Evolutionary conservation across 2,329 filamentous ascomycete genomes (phyloP).

Genomic region (Atkinsonella hypoxylon): DNA sequence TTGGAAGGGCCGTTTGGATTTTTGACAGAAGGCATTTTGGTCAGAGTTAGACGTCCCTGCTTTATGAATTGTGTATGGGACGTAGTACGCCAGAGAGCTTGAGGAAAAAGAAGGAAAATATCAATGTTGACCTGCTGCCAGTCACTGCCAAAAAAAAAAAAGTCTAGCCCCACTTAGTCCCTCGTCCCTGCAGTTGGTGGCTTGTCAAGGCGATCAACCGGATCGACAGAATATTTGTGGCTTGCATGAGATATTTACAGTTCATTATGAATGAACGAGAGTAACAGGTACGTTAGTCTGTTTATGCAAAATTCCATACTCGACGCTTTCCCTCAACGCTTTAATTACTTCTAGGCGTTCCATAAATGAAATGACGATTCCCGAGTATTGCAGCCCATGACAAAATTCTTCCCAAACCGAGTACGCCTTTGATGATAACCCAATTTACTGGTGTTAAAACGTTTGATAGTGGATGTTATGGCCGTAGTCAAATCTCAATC

Average conservation of each 20-base stretch:
- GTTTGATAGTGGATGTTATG: not conserved
- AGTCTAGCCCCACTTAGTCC: not conserved
- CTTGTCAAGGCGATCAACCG: no score
- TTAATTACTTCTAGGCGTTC: not conserved
- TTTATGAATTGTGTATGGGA: not conserved
- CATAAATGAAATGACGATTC: not conserved
- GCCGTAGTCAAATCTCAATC: slow-evolving; percentile 8
- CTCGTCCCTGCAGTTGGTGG: not conserved
- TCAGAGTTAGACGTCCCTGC: not conserved
- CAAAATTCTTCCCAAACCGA: not conserved
- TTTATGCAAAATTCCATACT: not conserved
- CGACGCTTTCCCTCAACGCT: not conserved
- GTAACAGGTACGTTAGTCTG: not conserved
- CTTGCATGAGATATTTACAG: no score
- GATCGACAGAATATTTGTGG: no score
- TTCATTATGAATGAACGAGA: no score
- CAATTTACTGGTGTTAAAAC: not conserved
- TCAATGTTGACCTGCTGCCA: not conserved
- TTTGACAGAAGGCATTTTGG: slow-evolving; percentile 40
- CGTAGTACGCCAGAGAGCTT: not conserved
- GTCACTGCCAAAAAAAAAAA: not conserved
- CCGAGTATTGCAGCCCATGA: not conserved
- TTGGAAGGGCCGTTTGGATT: slow-evolving; percentile 46
- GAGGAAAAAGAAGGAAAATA: not conserved
- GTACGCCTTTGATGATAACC: not conserved